Base-by-base conservation (phyloP, 352 stramenopile genomes). In the Globisporangium camurandrum region DNA sequence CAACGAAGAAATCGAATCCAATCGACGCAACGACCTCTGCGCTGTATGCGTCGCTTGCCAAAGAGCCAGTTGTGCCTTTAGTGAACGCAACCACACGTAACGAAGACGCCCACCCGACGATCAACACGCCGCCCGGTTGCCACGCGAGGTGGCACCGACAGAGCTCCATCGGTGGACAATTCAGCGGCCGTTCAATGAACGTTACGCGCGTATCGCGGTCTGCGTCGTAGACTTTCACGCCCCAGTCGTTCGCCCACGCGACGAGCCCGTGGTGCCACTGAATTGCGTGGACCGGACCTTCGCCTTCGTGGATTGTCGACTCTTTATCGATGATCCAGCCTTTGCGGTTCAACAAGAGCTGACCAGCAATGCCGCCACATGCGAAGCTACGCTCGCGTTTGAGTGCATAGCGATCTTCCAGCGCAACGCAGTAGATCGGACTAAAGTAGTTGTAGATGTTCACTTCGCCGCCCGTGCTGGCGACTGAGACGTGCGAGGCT, bases 391-490 rank as follows among this genome's bases (percentile, higher is more conserved):
- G 80, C 51, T 93, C 82, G 16, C 82, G 71, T 57, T 89, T 89
- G 44, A 88, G 60, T 2, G 79, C 77, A 39, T 93, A 93, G 34
- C 62, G 58, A 51, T 89, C 75, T 54, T 93, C 79, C 24, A 93
- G 58, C 57, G 87, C 68, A 44, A 90, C 76, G 6, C 68, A 75
- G 64, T 93, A 93, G 19, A 93, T 65, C 22, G 82, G 75, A 55
- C 69, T 88, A 30, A 88, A 91, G 54, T 91, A 93, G 56, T 93
- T 93, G 64, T 91, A 93, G 48, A 93, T 91, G 60, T 89, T 91
- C 34, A 93, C 77, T 59, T 93, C 82, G 8, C 82, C 82, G 12
- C 77, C 80, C 1, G 78, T 86, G 37, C 64, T 89, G 1, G 76
- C 72, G 19, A 87, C 66, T 0, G 69, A 76, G 1, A 80, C 56